These are phyloP conservation scores for Panicum miliaceum DNA, from an alignment of 176 grass and related monocot species.

Conservation along the genomic window DNA sequence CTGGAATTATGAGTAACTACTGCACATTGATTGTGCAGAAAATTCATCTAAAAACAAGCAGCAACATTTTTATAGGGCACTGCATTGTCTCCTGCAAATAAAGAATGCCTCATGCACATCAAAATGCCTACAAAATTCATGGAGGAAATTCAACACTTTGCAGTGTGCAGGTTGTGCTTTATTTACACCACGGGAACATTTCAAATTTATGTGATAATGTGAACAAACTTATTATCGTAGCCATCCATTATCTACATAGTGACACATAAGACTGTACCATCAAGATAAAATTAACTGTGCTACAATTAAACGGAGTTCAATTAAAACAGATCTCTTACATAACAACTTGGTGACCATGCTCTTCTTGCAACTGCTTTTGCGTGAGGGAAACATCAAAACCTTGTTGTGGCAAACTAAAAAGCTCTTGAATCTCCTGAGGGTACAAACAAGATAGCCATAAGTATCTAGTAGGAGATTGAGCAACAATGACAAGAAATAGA, in stretches of 20 bases:
- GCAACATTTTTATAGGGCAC: background rate
- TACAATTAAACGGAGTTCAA: constrained; percentile 19
- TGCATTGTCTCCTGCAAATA: background rate
- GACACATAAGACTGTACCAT: background rate
- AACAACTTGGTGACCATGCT: constrained; percentile 69
- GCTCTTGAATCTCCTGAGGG: constrained; percentile 75
- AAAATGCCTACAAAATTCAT: constrained; percentile 4
- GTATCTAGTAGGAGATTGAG: constrained; percentile 18
- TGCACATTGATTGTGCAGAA: constrained; percentile 20
- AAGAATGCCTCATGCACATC: background rate
- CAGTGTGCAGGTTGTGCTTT: background rate
- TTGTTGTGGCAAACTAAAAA: constrained; percentile 82
- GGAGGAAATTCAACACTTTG: background rate
- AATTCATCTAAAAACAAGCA: constrained; percentile 28
- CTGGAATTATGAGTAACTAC: constrained; percentile 11
- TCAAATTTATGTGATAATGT: constrained; percentile 5
- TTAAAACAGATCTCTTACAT: constrained; percentile 51
- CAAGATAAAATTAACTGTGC: constrained; percentile 8
- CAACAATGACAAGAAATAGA: constrained; percentile 12
- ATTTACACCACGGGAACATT: background rate
- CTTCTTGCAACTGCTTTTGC: constrained; percentile 81
- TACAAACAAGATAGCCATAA: constrained; percentile 31
- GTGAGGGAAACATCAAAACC: constrained; percentile 92
- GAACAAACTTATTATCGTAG: background rate
- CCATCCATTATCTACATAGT: background rate